Percentiles rank a stretch among this genome's conserved stretches.
phyloP scores from a whole-genome alignment of 2,329 filamentous ascomycete species.

The Rutstroemia sp. region DNA sequence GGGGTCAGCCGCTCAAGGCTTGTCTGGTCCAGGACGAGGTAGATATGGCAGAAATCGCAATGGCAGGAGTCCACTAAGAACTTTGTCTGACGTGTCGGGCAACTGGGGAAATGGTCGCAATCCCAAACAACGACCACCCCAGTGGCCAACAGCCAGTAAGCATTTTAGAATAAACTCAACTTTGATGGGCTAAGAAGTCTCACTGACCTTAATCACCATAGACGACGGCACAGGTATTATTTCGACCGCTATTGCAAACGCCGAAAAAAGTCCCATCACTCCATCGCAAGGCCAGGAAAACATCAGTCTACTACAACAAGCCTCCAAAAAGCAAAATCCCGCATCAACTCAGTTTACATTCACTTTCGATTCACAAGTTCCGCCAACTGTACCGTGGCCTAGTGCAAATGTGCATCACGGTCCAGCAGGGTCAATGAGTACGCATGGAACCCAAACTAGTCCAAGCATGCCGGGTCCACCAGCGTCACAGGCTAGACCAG shows the following conservation, averaged over 20 bases:
- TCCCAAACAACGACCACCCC: conserved; percentile 27
- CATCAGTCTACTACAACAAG: conserved; percentile 66
- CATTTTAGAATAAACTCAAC: conserved; percentile 6
- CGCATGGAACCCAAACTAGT: conserved; percentile 30
- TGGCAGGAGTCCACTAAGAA: conserved; percentile 54
- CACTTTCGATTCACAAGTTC: conserved; percentile 84
- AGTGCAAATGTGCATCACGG: conserved; percentile 33
- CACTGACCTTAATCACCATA: conserved; percentile 26
- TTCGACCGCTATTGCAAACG: conserved; percentile 87
- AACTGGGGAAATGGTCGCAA: conserved; percentile 30
- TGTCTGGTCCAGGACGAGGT: conserved; percentile 79
- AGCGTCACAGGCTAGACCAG: conserved; percentile 21
- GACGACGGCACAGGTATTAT: conserved; percentile 71
- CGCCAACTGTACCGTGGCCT: conserved; percentile 71
- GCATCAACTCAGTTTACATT: conserved; percentile 92
- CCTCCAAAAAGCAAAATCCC: conserved; percentile 51
- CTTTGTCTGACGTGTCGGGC: conserved; percentile 45
- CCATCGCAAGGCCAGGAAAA: conserved; percentile 64
- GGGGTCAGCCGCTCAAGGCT: conserved; percentile 51
- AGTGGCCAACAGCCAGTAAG: conserved; percentile 28
- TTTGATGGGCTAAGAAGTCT: conserved; percentile 7
- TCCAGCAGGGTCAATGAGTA: conserved; percentile 23
- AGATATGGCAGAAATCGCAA: conserved; percentile 64
- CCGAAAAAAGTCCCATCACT: conserved; percentile 55
- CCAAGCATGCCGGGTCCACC: conserved; percentile 20